Base-by-base conservation (phyloP, 2,329 filamentous ascomycete species). In the Fusarium caatingaense region DNA sequence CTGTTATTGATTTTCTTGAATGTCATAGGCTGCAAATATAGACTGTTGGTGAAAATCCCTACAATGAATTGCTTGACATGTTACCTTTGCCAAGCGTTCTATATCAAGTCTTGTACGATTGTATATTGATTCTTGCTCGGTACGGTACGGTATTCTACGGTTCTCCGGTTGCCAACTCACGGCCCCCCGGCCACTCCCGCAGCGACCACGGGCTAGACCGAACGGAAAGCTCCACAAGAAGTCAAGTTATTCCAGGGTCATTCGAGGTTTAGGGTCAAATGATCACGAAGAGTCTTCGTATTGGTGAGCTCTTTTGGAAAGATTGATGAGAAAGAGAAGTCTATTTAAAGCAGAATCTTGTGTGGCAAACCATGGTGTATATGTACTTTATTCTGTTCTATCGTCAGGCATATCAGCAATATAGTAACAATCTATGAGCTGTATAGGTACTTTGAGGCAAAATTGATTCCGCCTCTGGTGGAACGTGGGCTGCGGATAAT, bases 391-490 rank as follows among this genome's bases (percentile, higher is more conserved):
- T 10, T 16, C n/a, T 9, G 27, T 11, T 21, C 11, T 13, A 10
- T 25, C 5, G 16, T n/a, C 10, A 12, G 12, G 18, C 18, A 27
- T 20, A 16, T 18, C 13, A 49, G 54, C 37, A 37, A 30, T 15
- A 37, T 27, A 40, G n/a, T 15, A 37, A n/a, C 16, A 25, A 50
- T 42, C 42, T n/a, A 49, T 60, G 42, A 60, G 44, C 37, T 60
- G 57, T 21, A 20, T 37, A 27, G 63, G 63, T 62, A 25, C 40
- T 66, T 63, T 68, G 55, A 65, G 58, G 62, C 56, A 71, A 73
- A 72, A 54, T 67, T 58, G 70, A 61, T 72, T 74, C 73, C 64
- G 60, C 46, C 54, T 54, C 40, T 66, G 54, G 64, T 71, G 68
- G 64, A 69, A 70, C 68, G 54, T 68, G 55, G 62, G 70, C 61